Conservation (phyloP, 148 eudicot species). For the Vaccinium myrtillus region DNA sequence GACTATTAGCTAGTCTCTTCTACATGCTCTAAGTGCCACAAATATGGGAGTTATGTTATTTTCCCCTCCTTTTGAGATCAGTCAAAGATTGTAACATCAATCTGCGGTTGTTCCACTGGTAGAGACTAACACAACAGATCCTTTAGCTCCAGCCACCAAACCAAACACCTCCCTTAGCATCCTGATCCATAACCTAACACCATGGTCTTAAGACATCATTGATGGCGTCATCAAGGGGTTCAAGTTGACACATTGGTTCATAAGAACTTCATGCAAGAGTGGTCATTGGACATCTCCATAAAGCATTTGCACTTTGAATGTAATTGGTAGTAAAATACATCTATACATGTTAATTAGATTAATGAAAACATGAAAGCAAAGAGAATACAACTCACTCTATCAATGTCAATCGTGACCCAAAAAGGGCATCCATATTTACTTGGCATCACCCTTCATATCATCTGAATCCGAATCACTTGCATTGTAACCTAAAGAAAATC, state of each 20-base stretch:
- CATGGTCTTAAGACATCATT: background rate
- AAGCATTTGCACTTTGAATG: background rate
- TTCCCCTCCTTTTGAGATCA: background rate
- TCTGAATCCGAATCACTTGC: slow-evolving; percentile 58
- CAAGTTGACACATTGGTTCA: background rate
- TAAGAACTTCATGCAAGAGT: background rate
- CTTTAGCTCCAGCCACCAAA: background rate
- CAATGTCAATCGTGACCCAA: background rate
- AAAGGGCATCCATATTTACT: slow-evolving; percentile 1
- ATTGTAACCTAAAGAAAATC: slow-evolving; percentile 42
- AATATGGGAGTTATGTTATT: background rate
- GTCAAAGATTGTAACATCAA: background rate
- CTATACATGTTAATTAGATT: background rate
- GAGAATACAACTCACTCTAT: slow-evolving; percentile 16
- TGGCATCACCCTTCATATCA: slow-evolving; percentile 31
- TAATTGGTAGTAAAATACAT: background rate
- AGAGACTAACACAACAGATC: background rate
- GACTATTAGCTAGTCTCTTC: no score
- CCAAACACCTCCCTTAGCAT: background rate
- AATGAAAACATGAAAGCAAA: background rate
- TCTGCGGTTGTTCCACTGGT: background rate
- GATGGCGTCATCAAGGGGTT: background rate
- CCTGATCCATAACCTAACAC: background rate
- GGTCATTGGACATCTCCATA: background rate
- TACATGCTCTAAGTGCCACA: background rate